Base-by-base conservation (phyloP, 495 filamentous ascomycete species). In the Lineolata rhizophorae region DNA sequence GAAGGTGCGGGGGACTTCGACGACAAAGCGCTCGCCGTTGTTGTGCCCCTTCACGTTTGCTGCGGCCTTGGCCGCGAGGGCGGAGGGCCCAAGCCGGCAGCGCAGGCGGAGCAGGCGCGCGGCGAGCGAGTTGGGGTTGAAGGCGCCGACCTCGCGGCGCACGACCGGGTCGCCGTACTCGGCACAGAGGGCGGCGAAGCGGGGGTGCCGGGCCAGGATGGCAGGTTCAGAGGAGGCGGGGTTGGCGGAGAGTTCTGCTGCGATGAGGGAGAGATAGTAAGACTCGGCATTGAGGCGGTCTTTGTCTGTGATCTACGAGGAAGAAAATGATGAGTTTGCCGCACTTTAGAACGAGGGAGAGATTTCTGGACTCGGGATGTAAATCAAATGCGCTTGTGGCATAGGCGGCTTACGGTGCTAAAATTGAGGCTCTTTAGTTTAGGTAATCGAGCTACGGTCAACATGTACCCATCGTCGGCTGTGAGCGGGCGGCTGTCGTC, bases 251-350 rank as follows among this genome's bases (percentile, higher is more conserved):
- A 93, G 55, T 42, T 78, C 76, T 30, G 69, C 68, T 12, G 63
- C 76, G 32, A 94, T 83, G 18, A 70, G 64, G 4, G 68, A 72
- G 8, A 95, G 66, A 47, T 95, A 97, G 51, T 84, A 97, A 45
- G 83, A 72, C 34, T 97, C 87, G 9, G 78, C 81, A 42, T 95
- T 82, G 28, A 62, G 59, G 13, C 87, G 68, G 39, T 94, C 83
- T 26, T 70, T 62, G 1, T 49, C 36, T 0, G 70, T 67, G 40
- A 97, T 76, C 39, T 45, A 18, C 18, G 21, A 8, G 19, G 13
- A 16, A 20, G 18, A 5, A 27, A 14, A 29, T 6, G 18, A 20
- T 26, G 11, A 19, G 13, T 13, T 17, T 33, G 20, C 16, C 4
- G 2, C 17, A 8, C 2, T 12, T 35, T 3, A 5, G 27, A 3